Evolutionary conservation across 805 yeast species (phyloP).

Genomic region (Metschnikowia borealis): DNA sequence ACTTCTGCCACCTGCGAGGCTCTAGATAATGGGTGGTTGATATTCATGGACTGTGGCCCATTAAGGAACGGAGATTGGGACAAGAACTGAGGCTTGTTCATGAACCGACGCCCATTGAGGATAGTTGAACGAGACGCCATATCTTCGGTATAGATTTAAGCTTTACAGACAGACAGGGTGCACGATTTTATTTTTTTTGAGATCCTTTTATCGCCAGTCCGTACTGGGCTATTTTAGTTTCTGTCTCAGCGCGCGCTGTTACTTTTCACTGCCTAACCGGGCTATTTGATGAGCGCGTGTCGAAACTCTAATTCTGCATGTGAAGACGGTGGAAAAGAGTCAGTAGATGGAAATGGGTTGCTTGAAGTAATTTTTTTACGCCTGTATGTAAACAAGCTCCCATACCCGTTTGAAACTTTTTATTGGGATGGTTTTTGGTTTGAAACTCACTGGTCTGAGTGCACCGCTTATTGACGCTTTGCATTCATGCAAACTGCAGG

Average conservation of each 20-base stretch:
- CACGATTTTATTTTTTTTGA: constrained; percentile 1
- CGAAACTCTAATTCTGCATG: neutral
- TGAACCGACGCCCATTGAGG: constrained; percentile 15
- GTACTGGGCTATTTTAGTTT: neutral
- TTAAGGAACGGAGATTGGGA: constrained; percentile 24
- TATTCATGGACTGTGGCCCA: constrained; percentile 38
- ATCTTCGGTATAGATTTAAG: neutral
- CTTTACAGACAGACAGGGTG: neutral
- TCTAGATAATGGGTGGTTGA: constrained; percentile 40
- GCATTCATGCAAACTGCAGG: neutral
- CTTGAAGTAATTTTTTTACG: neutral
- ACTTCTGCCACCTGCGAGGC: constrained; percentile 36
- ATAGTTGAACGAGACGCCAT: constrained; percentile 18
- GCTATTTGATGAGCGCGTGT: neutral
- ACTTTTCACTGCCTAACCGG: neutral
- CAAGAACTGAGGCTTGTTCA: constrained; percentile 10
- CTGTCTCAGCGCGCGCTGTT: constrained; percentile 3
- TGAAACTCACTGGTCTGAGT: neutral
- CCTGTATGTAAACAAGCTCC: too few species aligned
- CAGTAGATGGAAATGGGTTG: too few species aligned
- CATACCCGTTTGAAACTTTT: too few species aligned
- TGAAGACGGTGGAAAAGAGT: too few species aligned
- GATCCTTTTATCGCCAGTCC: neutral
- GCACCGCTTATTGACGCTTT: neutral
- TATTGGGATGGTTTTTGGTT: neutral